Conservation (phyloP, 495 filamentous ascomycete species). For the Rostrohypoxylon terebratum region DNA sequence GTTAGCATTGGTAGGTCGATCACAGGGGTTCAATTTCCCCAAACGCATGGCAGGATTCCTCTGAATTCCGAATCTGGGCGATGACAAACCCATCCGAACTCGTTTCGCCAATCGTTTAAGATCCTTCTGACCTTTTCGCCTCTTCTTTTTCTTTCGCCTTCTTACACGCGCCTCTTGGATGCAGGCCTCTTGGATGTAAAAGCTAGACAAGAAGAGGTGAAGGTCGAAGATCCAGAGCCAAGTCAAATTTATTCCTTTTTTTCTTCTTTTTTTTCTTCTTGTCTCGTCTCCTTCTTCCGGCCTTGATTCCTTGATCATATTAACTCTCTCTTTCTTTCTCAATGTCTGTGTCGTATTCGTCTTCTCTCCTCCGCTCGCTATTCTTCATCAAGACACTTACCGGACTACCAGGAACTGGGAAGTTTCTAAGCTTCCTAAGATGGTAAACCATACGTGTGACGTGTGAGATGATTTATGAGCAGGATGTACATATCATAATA, state of each 20-base stretch:
- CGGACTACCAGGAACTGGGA: neutral
- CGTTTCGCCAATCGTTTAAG: constrained; percentile 14
- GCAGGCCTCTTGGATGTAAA: constrained; percentile 10
- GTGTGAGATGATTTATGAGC: neutral
- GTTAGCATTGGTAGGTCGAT: constrained; percentile 42
- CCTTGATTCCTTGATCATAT: no score
- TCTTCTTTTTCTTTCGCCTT: neutral
- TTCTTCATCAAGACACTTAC: neutral
- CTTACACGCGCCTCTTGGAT: neutral
- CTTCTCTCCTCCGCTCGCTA: neutral
- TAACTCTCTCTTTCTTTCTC: no score
- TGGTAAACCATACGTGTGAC: neutral
- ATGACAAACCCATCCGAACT: constrained; percentile 17
- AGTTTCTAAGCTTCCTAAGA: neutral
- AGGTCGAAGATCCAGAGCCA: neutral
- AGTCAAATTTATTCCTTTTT: neutral
- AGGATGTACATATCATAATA: neutral
- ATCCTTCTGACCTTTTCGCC: constrained; percentile 30
- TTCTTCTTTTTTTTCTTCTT: neutral
- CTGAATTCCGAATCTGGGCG: constrained; percentile 32
- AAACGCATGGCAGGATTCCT: constrained; percentile 38
- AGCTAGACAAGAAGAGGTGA: neutral
- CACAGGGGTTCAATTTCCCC: constrained; percentile 39
- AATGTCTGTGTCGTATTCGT: neutral
- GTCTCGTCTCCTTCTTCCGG: neutral